These are phyloP conservation scores for Phytophthora cajani DNA, from an alignment of 352 stramenopile genomes.

Conservation along the genomic window DNA sequence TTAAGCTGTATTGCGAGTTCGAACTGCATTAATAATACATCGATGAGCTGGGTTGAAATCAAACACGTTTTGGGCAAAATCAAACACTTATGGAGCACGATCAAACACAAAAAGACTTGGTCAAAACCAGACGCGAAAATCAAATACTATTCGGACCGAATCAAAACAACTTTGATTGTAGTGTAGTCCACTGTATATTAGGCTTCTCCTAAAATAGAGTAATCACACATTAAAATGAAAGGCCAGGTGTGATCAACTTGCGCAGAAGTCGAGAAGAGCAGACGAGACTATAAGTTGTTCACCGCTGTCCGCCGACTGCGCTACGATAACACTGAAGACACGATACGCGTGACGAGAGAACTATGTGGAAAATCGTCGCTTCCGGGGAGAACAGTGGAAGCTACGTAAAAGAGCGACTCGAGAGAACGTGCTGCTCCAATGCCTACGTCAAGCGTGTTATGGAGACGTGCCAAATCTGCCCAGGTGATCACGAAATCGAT, in stretches of 20 bases:
- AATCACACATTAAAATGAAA: neutral
- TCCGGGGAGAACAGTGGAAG: neutral
- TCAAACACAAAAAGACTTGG: constrained; percentile 2
- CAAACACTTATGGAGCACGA: neutral
- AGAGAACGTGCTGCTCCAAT: neutral
- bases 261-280: neutral
- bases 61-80: neutral
- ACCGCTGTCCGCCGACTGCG: neutral
- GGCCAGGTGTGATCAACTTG: neutral
- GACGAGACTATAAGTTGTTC: neutral
- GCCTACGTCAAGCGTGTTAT: constrained; percentile 1
- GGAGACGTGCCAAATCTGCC: neutral
- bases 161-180: neutral
- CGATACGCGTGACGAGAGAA: neutral
- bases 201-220: neutral
- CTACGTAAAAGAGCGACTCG: neutral
- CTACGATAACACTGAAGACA: neutral
- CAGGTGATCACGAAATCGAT: neutral
- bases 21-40: neutral
- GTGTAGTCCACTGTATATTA: neutral
- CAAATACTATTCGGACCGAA: neutral
- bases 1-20: too few species aligned
- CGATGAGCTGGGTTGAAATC: constrained; percentile 2
- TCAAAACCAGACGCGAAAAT: neutral
- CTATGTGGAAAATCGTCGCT: neutral